Base-by-base conservation (phyloP, 176 grass and related monocot genomes). In the Avena eriantha region DNA sequence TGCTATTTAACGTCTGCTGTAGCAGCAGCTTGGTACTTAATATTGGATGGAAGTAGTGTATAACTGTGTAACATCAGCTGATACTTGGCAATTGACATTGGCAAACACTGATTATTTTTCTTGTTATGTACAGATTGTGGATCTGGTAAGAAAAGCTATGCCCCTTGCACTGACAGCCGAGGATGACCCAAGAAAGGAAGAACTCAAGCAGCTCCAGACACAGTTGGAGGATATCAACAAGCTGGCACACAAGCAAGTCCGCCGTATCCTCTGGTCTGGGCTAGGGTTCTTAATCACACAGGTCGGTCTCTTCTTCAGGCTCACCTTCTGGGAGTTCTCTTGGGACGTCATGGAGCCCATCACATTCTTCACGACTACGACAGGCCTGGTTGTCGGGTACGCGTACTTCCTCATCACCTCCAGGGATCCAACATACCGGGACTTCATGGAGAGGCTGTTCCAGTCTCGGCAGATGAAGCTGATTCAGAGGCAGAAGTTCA, bases 291-390 rank as follows among this genome's bases (percentile, higher is more conserved):
- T 96, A 31, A 86, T 99, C 76, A 87, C 88, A 9, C 97, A 99
- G 65, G 86, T 94, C 2, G 92, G 97, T 36, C 87, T 99, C 57
- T 96, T 97, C 84, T 96, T 99, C 58, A 89, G 97, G 85, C 89
- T 99, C 39, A 99, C 97, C 11, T 99, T 99, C 90, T 99, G 97
- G 97, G 97, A 99, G 55, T 94, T 96, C 90, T 99, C 97, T 0
- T 99, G 97, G 97, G 97, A 99, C 10, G 97, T 99, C 59, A 99
- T 99, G 97, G 97, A 99, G 78, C 97, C 97, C 3, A 94, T 99
- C 65, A 92, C 97, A 2, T 99, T 96, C 91, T 99, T 99, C 85
- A 81, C 89, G 9, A 96, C 97, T 6, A 91, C 94, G 1, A 88
- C 87, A 12, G 92, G 94, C 59, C 87, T 99, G 49, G 82, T 99